phyloP scores from a whole-genome alignment of 768 basidiomycete genomes.

The Austroboletus eburneus region DNA sequence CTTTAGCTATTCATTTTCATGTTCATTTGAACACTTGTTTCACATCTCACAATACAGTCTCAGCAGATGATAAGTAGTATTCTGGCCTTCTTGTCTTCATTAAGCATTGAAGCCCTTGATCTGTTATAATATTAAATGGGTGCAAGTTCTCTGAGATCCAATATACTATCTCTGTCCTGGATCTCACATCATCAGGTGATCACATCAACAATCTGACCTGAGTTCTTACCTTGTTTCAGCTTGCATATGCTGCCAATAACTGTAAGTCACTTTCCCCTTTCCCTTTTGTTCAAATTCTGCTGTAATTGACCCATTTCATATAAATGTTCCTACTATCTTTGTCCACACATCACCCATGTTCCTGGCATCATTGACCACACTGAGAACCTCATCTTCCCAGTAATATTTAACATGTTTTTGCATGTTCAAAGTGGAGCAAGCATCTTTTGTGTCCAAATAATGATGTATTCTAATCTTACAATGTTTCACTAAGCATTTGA shows the following conservation, averaged over 20 bases:
- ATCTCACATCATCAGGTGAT: no score
- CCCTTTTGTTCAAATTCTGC: no score
- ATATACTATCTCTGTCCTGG: background rate
- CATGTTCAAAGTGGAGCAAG: background rate
- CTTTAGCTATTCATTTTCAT: background rate
- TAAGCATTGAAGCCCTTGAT: background rate
- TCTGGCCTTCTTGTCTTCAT: constrained; percentile 1
- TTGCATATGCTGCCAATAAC: background rate
- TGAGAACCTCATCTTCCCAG: no score
- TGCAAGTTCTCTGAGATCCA: background rate
- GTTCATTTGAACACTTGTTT: background rate
- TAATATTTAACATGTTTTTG: no score
- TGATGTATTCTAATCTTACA: background rate
- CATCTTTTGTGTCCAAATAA: background rate
- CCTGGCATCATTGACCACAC: no score
- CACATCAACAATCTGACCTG: no score
- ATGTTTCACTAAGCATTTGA: background rate
- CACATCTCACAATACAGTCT: background rate
- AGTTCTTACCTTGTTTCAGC: background rate
- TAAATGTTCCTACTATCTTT: no score
- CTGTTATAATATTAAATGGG: background rate
- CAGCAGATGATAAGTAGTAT: background rate
- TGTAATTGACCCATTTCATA: no score
- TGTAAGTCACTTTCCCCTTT: no score
- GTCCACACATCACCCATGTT: no score